A percentile compares a stretch with the other conserved stretches of the same genome.
Conservation (phyloP, 805 yeast genomes). For the Zygotorulaspora danielsina region DNA sequence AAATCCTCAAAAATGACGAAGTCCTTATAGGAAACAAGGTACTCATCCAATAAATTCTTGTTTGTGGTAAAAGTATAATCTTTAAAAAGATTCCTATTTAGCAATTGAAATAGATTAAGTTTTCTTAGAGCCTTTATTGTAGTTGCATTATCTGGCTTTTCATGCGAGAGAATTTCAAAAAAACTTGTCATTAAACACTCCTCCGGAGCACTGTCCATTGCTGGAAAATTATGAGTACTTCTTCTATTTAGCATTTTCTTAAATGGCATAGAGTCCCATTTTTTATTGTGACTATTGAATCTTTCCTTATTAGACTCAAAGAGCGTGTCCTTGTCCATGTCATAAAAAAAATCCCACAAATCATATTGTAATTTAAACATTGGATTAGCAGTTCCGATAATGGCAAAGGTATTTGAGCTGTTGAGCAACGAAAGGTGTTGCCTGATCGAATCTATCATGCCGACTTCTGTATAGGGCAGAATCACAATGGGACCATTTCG, state of each 20-base stretch:
- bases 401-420: slow-evolving; percentile 30
- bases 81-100: slow-evolving; percentile 20
- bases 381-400: slow-evolving; percentile 68
- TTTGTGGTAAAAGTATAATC: slow-evolving; percentile 16
- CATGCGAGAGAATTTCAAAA: slow-evolving; percentile 18
- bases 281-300: slow-evolving; percentile 3
- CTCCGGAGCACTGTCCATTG: slow-evolving; percentile 1
- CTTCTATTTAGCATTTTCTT: slow-evolving; percentile 14
- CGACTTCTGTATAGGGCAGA: slow-evolving; percentile 60
- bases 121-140: slow-evolving; percentile 29
- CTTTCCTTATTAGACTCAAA: slow-evolving; percentile 13
- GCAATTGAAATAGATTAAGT: slow-evolving; percentile 34
- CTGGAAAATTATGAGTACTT: slow-evolving; percentile 4
- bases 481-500: slow-evolving; percentile 40
- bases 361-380: slow-evolving; percentile 51
- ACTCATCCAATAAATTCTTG: slow-evolving; percentile 32
- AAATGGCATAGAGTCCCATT: slow-evolving; percentile 13
- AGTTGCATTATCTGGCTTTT: slow-evolving; percentile 31
- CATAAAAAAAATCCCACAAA: slow-evolving; percentile 59
- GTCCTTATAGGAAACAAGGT: slow-evolving; percentile 32
- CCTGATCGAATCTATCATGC: slow-evolving; percentile 48
- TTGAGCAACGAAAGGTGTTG: slow-evolving; percentile 32
- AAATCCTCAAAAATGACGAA: slow-evolving; percentile 34
- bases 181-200: slow-evolving; percentile 19
- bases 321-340: slow-evolving; percentile 51